These are phyloP conservation scores for Hyphopichia homilentoma DNA, from an alignment of 805 yeast genomes.

Conservation along the genomic window DNA sequence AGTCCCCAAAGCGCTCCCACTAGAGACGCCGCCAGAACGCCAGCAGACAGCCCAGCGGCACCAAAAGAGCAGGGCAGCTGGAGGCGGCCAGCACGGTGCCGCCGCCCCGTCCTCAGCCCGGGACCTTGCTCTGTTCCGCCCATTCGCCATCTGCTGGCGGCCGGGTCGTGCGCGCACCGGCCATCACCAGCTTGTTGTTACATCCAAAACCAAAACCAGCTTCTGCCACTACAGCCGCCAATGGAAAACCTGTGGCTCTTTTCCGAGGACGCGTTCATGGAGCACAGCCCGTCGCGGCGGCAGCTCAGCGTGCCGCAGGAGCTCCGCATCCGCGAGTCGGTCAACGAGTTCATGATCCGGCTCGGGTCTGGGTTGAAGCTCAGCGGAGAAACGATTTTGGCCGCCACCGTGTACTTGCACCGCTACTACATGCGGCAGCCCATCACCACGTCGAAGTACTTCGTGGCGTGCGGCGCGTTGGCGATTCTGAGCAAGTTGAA, in stretches of 20 bases:
- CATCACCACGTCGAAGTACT: slow-evolving; percentile 40
- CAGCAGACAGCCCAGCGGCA: no score
- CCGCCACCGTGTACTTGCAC: slow-evolving; percentile 37
- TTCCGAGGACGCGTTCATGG: slow-evolving; percentile 28
- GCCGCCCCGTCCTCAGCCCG: no score
- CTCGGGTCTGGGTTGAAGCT: slow-evolving; percentile 35
- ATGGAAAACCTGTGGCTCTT: slow-evolving; percentile 34
- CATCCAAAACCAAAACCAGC: no score
- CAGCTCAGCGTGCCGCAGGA: slow-evolving; percentile 33
- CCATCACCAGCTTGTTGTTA: no score
- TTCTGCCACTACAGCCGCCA: no score
- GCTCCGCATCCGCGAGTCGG: slow-evolving; percentile 31
- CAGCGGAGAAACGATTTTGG: slow-evolving; percentile 39
- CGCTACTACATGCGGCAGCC: slow-evolving; percentile 40
- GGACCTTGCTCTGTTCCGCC: no score
- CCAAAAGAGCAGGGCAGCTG: no score
- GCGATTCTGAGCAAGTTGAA: slow-evolving; percentile 41
- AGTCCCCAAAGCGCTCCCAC: no score
- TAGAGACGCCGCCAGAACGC: no score
- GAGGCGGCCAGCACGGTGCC: no score
- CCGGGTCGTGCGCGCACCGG: no score
- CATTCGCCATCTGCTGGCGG: no score
- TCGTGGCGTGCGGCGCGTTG: slow-evolving; percentile 41
- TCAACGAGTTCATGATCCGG: slow-evolving; percentile 35
- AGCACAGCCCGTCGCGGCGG: slow-evolving; percentile 29